Evolutionary conservation across 2,329 filamentous ascomycete genomes (phyloP).

Genomic region (Trichothecium roseum): DNA sequence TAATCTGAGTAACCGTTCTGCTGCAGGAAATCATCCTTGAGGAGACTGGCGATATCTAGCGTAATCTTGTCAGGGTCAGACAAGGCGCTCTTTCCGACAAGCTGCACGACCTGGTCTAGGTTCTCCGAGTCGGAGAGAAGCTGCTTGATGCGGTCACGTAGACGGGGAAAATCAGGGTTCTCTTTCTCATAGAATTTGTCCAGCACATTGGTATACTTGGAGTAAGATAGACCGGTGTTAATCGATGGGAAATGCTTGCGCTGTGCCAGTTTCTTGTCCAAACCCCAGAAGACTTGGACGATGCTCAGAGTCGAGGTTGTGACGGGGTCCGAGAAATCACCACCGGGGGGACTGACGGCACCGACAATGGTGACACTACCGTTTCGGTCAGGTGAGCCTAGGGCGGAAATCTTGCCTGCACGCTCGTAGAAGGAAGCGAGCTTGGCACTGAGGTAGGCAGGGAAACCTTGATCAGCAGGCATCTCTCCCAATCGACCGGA

Average conservation of each 20-base stretch:
- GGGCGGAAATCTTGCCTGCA: constrained; percentile 74
- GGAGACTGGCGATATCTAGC: constrained; percentile 75
- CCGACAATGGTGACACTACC: constrained; percentile 97
- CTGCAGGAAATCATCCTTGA: constrained; percentile 98
- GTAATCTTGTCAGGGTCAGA: constrained; percentile 98
- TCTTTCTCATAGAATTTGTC: constrained; percentile 94
- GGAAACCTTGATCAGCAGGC: constrained; percentile 99
- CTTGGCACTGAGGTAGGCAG: constrained; percentile 92
- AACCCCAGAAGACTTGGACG: constrained; percentile 98
- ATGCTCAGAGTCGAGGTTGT: constrained; percentile 90
- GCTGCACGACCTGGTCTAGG: constrained; percentile 94
- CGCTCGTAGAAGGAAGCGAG: constrained; percentile 99
- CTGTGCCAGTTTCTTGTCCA: constrained; percentile 98
- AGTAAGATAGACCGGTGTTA: constrained; percentile 91
- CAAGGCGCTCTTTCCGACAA: constrained; percentile 93
- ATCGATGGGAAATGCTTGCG: constrained; percentile 98
- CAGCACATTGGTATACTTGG: constrained; percentile 83
- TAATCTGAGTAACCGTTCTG: constrained; percentile 99
- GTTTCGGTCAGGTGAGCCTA: constrained; percentile 79
- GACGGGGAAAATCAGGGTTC: constrained; percentile 84
- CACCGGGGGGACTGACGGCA: constrained; percentile 91
- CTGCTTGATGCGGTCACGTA: constrained; percentile 88
- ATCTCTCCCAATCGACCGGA: constrained; percentile 98
- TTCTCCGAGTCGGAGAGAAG: constrained; percentile 92
- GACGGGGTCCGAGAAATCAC: constrained; percentile 98